Base-by-base conservation (phyloP, 768 basidiomycete genomes). In the Hygrophoropsis aurantiaca region DNA sequence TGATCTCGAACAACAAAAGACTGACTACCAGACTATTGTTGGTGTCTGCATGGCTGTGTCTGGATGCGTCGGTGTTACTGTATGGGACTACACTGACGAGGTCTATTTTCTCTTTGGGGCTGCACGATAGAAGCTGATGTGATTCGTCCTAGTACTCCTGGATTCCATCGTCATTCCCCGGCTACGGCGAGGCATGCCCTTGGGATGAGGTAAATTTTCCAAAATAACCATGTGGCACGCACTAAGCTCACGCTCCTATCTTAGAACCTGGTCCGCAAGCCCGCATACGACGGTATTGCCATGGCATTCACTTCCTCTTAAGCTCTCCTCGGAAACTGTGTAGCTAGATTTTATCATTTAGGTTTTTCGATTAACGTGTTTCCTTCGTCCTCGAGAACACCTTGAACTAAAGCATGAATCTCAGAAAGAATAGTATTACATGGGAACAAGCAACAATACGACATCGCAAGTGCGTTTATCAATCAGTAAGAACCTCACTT, bases 11-110 rank as follows among this genome's bases (percentile, higher is more conserved):
- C 80, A 83, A 57, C 82, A 85, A 57, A 67, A 75, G 56, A 30
- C 46, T n/a, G 82, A 85, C 58, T 85, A 83, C 54, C 63, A 74
- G 60, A 73, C 69, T 21, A 75, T 84, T 36, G 71, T 84, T 44
- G 49, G 62, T n/a, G 77, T 80, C 11, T 85, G 84, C 58, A 71
- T 74, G 51, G 67, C 50, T 32, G 62, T 71, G 42, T 20, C 55
- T 9, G 53, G 58, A 21, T 72, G 71, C 51, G 62, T 73, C 30
- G 68, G 68, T 32, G 50, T 73, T 32, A 71, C 68, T 15, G 26
- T 71, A 41, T 75, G 72, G 74, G 74, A 71, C 50, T 73, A 65
- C 44, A 69, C 70, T 2, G 70, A 73, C 58, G 67, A 65, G 52
- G 49, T 62, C 24, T 15, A 42, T 34, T 40, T 1, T 37, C 11